Conservation (phyloP, 495 filamentous ascomycete genomes). For the Talaromyces stipitatus region DNA sequence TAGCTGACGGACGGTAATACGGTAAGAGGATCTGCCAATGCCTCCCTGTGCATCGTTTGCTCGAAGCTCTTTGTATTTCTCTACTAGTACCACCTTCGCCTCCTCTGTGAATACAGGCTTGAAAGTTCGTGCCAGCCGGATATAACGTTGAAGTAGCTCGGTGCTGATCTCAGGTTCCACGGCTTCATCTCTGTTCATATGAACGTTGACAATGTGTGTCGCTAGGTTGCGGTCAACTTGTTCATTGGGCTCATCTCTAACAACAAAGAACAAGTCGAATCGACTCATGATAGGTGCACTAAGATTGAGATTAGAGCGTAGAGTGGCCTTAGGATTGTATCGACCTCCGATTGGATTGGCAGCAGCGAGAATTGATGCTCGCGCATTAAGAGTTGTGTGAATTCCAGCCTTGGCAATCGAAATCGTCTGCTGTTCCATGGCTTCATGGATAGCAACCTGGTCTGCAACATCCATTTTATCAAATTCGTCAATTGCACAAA, state of each 20-base stretch:
- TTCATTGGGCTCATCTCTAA: slow-evolving; percentile 96
- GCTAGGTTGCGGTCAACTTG: slow-evolving; percentile 82
- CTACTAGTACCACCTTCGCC: slow-evolving; percentile 75
- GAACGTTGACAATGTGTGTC: slow-evolving; percentile 89
- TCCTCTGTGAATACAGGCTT: slow-evolving; percentile 85
- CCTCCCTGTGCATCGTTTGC: slow-evolving; percentile 93
- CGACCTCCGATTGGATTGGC: slow-evolving; percentile 94
- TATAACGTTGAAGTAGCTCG: slow-evolving; percentile 94
- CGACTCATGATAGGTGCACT: slow-evolving; percentile 96
- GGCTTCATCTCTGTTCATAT: slow-evolving; percentile 84
- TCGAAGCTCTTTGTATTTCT: slow-evolving; percentile 93
- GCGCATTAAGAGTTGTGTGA: slow-evolving; percentile 92
- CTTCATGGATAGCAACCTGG: slow-evolving; percentile 99
- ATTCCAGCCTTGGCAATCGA: slow-evolving; percentile 99
- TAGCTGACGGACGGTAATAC: slow-evolving; percentile 93
- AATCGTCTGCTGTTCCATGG: slow-evolving; percentile 99
- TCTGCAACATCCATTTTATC: slow-evolving; percentile 99
- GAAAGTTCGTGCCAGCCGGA: slow-evolving; percentile 93
- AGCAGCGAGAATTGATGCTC: slow-evolving; percentile 90
- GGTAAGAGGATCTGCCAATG: slow-evolving; percentile 84
- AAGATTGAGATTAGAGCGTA: slow-evolving; percentile 96
- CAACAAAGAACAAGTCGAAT: slow-evolving; percentile 98
- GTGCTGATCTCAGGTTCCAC: slow-evolving; percentile 90
- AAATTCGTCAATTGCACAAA: slow-evolving; percentile 98
- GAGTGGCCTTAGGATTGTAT: slow-evolving; percentile 91